Conservation (phyloP, 441 rosid species). For the Mallotus repandus region DNA sequence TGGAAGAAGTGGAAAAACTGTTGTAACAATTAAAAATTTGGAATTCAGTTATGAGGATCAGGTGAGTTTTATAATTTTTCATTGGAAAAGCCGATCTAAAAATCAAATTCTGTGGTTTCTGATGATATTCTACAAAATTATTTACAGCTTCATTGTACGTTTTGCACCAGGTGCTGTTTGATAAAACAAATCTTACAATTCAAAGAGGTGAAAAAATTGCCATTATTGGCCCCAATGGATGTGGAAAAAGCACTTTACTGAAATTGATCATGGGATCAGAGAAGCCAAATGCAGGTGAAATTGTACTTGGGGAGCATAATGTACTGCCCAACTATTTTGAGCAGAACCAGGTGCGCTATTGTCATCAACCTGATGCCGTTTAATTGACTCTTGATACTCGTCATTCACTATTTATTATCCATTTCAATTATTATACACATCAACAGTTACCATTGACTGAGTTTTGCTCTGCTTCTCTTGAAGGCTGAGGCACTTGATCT, state of each 20-base stretch:
- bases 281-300: slow-evolving; percentile 70
- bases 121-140: slow-evolving; percentile 4
- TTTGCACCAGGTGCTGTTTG: slow-evolving; percentile 59
- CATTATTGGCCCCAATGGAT: slow-evolving; percentile 90
- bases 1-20: slow-evolving; percentile 85
- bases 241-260: slow-evolving; percentile 90
- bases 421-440: not conserved
- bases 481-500: slow-evolving; percentile 97
- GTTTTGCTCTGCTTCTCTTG: slow-evolving; percentile 21
- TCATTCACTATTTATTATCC: slow-evolving; percentile 2
- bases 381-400: not conserved
- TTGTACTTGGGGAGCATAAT: slow-evolving; percentile 85
- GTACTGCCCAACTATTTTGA: slow-evolving; percentile 96
- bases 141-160: slow-evolving; percentile 20
- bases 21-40: slow-evolving; percentile 58
- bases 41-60: slow-evolving; percentile 72
- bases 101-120: not conserved
- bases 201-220: slow-evolving; percentile 91
- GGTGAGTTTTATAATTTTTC: slow-evolving; percentile 38
- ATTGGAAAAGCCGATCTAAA: not conserved
- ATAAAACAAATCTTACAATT: slow-evolving; percentile 66
- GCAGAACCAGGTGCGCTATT: slow-evolving; percentile 79
- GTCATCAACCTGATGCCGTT: not conserved
- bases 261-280: slow-evolving; percentile 78
- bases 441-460: slow-evolving; percentile 19